Conservation (phyloP, 495 filamentous ascomycete genomes). For the Parathielavia hyrcaniae region DNA sequence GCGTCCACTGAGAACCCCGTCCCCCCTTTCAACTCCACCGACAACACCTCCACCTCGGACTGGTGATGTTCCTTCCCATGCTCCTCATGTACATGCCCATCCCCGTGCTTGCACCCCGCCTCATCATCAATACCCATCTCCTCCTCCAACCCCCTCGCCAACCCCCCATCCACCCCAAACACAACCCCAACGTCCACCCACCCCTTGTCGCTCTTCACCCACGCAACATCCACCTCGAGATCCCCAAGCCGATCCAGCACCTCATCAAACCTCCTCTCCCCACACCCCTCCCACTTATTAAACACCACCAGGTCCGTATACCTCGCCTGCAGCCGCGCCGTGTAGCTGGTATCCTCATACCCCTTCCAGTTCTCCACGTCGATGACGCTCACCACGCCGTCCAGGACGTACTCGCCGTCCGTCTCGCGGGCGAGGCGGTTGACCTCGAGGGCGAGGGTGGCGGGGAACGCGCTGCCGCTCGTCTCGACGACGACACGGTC, state of each 20-base stretch:
- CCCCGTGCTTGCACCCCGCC: slow-evolving; percentile 18
- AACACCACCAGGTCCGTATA: slow-evolving; percentile 93
- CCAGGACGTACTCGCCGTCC: slow-evolving; percentile 61
- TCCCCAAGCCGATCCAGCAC: slow-evolving; percentile 79
- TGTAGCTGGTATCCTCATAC: slow-evolving; percentile 86
- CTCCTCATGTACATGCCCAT: slow-evolving; percentile 28
- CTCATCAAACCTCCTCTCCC: slow-evolving; percentile 69
- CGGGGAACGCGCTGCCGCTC: slow-evolving; percentile 77
- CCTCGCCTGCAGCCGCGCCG: slow-evolving; percentile 74
- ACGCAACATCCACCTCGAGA: slow-evolving; percentile 71
- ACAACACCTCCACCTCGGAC: slow-evolving; percentile 84
- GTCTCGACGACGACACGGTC: slow-evolving; percentile 94
- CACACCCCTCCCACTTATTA: slow-evolving; percentile 86
- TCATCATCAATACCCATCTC: slow-evolving; percentile 11
- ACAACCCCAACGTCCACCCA: slow-evolving; percentile 68
- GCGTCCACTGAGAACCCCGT: slow-evolving; percentile 53
- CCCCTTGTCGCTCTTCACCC: slow-evolving; percentile 74
- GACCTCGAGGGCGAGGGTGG: slow-evolving; percentile 86
- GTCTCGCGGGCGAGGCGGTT: slow-evolving; percentile 67
- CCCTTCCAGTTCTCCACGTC: slow-evolving; percentile 97
- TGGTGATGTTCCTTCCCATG: slow-evolving; percentile 53
- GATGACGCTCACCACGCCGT: slow-evolving; percentile 87
- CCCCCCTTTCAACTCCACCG: slow-evolving; percentile 53
- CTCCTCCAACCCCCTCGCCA: slow-evolving; percentile 56
- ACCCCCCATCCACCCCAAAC: slow-evolving; percentile 77